Base-by-base conservation (phyloP, 2,329 filamentous ascomycete species). In the Botrytis fragariae region DNA sequence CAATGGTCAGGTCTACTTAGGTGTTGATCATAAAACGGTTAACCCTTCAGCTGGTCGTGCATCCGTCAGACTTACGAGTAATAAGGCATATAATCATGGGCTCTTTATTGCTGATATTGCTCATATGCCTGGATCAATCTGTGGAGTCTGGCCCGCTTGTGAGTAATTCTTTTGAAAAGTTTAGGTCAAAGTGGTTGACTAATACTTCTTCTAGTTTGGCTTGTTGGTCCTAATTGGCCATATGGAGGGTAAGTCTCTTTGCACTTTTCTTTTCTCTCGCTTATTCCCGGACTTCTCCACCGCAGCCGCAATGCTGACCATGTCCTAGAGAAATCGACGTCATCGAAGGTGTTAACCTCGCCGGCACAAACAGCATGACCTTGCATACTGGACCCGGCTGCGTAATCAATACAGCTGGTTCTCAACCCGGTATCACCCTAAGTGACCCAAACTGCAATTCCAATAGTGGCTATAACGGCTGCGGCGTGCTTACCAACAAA, bases 341-440 rank as follows among this genome's bases (percentile, higher is more conserved):
- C 78, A 89, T 95, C 77, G 93, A 95, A 83, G 92, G 92, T 54
- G 91, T 94, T 74, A 93, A 93, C 83, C 83, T 85, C 35, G 86
- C 89, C 75, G 80, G 83, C 4, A 82, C 85, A 74, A 88, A 92
- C 81, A 82, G 85, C 63, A 85, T 94, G 82, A 91, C 92, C 48
- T 85, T 96, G 25, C 91, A 93, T 84, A 93, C 92, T 1, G 82
- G 82, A 18, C 77, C 84, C 4, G 88, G 88, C 67, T 94, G 92
- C 83, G 82, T 81, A 37, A 86, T 93, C 78, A 80, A 81, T 75
- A 85, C 85, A 78, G 80, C 81, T 5, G 87, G 86, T 64, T 82
- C 85, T 16, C 79, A 83, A 16, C 81, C 80, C 4, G 86, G 85
- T 61, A 75, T 74, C 16, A 76, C 84, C 22, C 82, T 88, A 42